Base-by-base conservation (phyloP, 805 yeast species). In the Saturnispora serradocipensis region DNA sequence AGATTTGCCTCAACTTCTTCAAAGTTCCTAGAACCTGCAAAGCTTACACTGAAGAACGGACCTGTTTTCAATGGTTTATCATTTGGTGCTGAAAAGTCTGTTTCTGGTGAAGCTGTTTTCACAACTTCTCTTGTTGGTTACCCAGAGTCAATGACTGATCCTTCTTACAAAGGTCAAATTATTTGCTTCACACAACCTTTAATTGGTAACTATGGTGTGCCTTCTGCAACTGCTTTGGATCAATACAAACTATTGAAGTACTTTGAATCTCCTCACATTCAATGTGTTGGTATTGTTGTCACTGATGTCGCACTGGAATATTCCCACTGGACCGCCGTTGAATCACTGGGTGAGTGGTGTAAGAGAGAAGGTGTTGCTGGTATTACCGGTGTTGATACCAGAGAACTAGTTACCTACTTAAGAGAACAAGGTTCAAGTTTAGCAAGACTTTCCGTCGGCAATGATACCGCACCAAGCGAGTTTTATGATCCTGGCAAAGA, bases 261-360 rank as follows among this genome's bases (percentile, higher is more conserved):
- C 70, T 84, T 93, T 71, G 99, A 93, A 73, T 80, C 90, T 53
- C 93, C 97, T 5, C 80, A 78, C 59, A 82, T 88, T 52, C 98
- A 93, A 71, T 90, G 97, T 71, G 83, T 86, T 55, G 99, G 98
- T 60, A 88, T 93, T 54, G 96, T 93, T 46, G 99, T 93, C 27
- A 86, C 96, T 43, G 97, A 93, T 65, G 96, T 81, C 51, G 98
- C 99, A 22, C 78, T 90, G 77, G 79, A 89, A 67, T 88, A 91
- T 70, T 88, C 97, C n/a, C 99, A 93, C 69, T 93, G 99, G 99
- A 90, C 98, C 36, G 99, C 99, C 3, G 96, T 93, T 34, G 98
- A 93, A 73, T 84, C 95, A 18, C 77, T 93, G 53, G 86, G 88
- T 54, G 87, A 86, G 61, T 93, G 98, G 99, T 93, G 99, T 74